Base-by-base conservation (phyloP, 805 yeast genomes). In the Tetrapisispora nanseiensis region DNA sequence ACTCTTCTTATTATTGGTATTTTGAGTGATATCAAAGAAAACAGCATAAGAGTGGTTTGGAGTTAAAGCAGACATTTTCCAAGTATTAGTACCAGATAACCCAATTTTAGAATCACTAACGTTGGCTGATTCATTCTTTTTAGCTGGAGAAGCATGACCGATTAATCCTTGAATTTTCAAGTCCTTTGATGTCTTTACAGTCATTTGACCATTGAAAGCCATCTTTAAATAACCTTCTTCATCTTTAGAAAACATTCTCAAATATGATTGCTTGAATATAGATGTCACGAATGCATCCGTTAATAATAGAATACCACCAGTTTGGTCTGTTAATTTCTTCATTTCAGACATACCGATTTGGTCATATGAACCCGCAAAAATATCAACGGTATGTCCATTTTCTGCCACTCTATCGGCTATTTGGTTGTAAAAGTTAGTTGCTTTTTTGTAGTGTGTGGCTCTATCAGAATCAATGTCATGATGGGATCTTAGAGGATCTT, bases 401-500 rank as follows among this genome's bases (percentile, higher is more conserved):
- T 67, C 64, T 37, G 90, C 75, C 29, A 85, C 85, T 51, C 80
- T 81, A 34, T 76, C 72, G 30, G 94, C 82, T 37, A 89, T 61
- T 30, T 71, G 67, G 48, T 83, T 89, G 63, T 87, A 89, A 57
- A 78, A 87, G 62, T 85, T 81, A 53, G 74, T 75, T 9, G 96
- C 94, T 62, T 84, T 85, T 57, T 84, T 82, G 68, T 79, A 85
- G 61, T 87, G 95, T 57, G 81, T 81, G 43, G 95, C 95, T 39
- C 74, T 65, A 55, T 90, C 97, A 51, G 87, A 80, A 62, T 92
- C 97, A 51, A 92, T 85, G 62, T 92, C 98, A 57, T 84, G 86
- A 66, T 92, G 99, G 8, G 98, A 92, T 70, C 99, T 79, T 54
- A 92, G 83, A 38, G 98, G 96, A 65, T 92, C 98, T 61, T 85